Base-by-base conservation (phyloP, 306 rosid genomes). In the Inga leiocalycina region DNA sequence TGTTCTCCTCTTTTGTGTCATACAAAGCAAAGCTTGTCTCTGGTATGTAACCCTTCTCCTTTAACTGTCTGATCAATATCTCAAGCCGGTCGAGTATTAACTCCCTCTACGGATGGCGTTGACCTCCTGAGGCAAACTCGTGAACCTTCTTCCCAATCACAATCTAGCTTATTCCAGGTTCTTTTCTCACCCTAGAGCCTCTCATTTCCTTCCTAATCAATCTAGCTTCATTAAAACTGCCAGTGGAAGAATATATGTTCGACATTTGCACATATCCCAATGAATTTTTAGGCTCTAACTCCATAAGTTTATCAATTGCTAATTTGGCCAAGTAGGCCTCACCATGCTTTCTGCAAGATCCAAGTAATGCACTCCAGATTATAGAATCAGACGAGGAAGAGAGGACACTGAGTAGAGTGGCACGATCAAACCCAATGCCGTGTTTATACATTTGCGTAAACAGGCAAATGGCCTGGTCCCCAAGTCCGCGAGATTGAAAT, bases 141-240 rank as follows among this genome's bases (percentile, higher is more conserved):
- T 92, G 99, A 44, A 93, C 90, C 84, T 45, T 83, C 84, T 92
- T 93, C 74, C 93, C 90, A 20, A 90, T 85, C 87, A 90, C 93
- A 84, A 92, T 77, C 99, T 96, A 91, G 86, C 99, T 95, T 85
- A 93, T 82, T 79, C 98, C 97, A 7, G 98, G 98, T 85, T 92
- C 91, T 85, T 95, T 95, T 84, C 87, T 91, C 85, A 95, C 98
- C 76, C 84, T 79, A 80, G 80, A 86, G 81, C 89, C 90, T 80
- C 80, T 85, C 98, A 95, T 93, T 91, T 92, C 92, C 79, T 84
- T 90, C 88, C 97, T 90, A 71, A 90, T 76, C 68, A 81, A 32
- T 77, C 89, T 78, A 48, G 98, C 98, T 87, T 92, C 93, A 62
- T 57, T 41, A 67, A 90, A 92, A 74, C 88, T 91, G 67, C 98